Base-by-base conservation (phyloP, 176 grass and related monocot species). In the Triticum turgidum region DNA sequence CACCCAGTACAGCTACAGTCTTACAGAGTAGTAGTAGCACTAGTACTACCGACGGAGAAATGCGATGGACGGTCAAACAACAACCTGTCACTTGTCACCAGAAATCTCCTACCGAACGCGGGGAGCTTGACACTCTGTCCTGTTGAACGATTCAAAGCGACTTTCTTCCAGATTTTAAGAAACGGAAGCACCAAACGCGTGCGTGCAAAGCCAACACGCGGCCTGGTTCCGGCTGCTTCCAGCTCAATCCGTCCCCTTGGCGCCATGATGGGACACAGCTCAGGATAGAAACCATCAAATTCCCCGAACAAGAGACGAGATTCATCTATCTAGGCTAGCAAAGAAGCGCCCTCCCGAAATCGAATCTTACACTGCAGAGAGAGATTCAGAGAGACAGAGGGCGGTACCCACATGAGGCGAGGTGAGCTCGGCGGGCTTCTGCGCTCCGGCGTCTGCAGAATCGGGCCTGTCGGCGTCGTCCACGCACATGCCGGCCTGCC, bases 401-500 rank as follows among this genome's bases (percentile, higher is more conserved):
- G 18, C 24, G 27, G 73, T 42, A 81, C 92, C 75, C 70, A 96
- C 93, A 80, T 79, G 83, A 77, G 71, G 76, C 74, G 27, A 72
- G 83, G 78, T 32, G 58, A 86, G 63, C 59, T 90, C 80, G 20
- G 88, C 86, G 42, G 76, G 21, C 84, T 86, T 87, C 74, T 92
- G 84, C 13, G 1, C 64, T 58, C 32, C 49, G 10, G 65, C 61
- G 27, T 75, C 90, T 69, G 82, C 82, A 41, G 86, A 89, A 42
- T 84, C 88, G 67, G 85, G 61, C 78, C 47, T 82, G 61, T 91
- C 91, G 54, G 35, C 77, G 52, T 78, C 89, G 77, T 92, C 92
- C 79, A 86, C 69, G 75, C 96, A 90, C 93, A 95, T 94, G 72
- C 44, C 82, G 38, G 27, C 34, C 58, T 1, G 58, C 41, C 8